A percentile compares a stretch with the other conserved stretches of the same genome.
Evolutionary conservation across 2,329 filamentous ascomycete genomes (phyloP).

Genomic region (Apiospora arundinis): DNA sequence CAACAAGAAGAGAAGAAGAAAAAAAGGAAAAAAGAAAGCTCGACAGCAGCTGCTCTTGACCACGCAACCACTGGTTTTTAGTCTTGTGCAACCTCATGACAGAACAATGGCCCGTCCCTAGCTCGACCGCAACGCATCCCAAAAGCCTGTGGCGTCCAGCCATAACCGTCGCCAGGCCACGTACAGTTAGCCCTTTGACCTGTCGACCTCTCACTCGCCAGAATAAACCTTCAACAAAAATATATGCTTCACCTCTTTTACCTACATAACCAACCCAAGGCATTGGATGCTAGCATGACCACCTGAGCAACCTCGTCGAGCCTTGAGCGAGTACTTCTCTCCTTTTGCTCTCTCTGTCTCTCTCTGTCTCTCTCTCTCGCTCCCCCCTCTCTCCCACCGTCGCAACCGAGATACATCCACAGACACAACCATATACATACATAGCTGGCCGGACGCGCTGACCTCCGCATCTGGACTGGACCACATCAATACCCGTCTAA

Average conservation of each 20-base stretch:
- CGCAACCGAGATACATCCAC: not conserved
- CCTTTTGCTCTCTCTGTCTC: not conserved
- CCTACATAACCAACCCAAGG: not conserved
- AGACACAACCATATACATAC: not conserved
- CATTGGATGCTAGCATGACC: not conserved
- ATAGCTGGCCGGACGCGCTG: not conserved
- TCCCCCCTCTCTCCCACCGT: not conserved
- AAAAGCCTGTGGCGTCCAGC: constrained; percentile 5
- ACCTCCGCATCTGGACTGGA: constrained; percentile 11
- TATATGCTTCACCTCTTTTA: constrained; percentile 11
- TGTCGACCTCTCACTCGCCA: not conserved
- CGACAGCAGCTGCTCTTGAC: not conserved
- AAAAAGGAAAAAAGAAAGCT: not conserved
- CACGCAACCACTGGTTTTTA: constrained; percentile 7
- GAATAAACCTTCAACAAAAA: not conserved
- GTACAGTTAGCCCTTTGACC: not conserved
- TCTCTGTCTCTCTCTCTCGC: not conserved
- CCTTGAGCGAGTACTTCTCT: not conserved
- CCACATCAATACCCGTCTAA: not conserved
- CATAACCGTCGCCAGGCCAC: constrained; percentile 16
- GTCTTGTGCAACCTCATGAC: constrained; percentile 9
- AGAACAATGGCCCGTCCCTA: constrained; percentile 18
- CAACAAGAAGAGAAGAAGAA: not conserved
- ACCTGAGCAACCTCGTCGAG: not conserved
- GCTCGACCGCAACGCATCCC: constrained; percentile 14